Percentiles rank a stretch among this genome's conserved stretches.
Conservation (phyloP, 352 stramenopile genomes). For the Stramenopiles sp. region DNA sequence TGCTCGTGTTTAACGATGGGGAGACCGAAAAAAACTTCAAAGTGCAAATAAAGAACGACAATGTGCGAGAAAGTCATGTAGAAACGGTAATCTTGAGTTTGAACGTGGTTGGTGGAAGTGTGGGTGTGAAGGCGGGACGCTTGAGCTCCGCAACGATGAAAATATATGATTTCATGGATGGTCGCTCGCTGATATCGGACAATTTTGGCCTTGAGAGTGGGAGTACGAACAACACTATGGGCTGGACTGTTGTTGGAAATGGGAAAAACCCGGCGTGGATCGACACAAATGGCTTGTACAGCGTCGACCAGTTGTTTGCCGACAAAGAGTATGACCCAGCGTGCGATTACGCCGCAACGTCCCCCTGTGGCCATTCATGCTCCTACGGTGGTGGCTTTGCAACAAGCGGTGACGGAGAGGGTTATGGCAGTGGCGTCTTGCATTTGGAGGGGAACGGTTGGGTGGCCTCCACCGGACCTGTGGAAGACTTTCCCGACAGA, state of each 20-base stretch:
- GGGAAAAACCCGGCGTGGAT: slow-evolving; percentile 25
- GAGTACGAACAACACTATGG: slow-evolving; percentile 21
- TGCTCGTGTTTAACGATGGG: slow-evolving; percentile 37
- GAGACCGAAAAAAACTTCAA: slow-evolving; percentile 30
- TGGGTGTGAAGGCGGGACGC: slow-evolving; percentile 26
- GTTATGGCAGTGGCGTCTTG: slow-evolving; percentile 26
- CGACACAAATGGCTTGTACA: slow-evolving; percentile 36
- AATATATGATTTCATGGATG: slow-evolving; percentile 42
- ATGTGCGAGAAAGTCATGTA: slow-evolving; percentile 31
- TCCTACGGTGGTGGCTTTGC: slow-evolving; percentile 29
- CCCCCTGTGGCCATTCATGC: slow-evolving; percentile 34
- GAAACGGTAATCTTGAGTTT: slow-evolving; percentile 33
- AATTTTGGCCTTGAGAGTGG: slow-evolving; percentile 23
- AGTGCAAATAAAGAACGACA: slow-evolving; percentile 33
- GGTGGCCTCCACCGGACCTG: slow-evolving; percentile 24
- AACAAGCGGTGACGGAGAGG: slow-evolving; percentile 15
- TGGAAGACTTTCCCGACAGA: slow-evolving; percentile 30
- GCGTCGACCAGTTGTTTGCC: slow-evolving; percentile 36
- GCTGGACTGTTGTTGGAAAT: slow-evolving; percentile 38
- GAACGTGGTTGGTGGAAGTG: slow-evolving; percentile 20
- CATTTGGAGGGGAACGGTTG: slow-evolving; percentile 29
- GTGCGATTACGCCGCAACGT: slow-evolving; percentile 37
- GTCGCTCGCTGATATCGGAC: slow-evolving; percentile 19
- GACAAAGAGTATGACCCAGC: slow-evolving; percentile 40
- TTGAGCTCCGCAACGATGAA: slow-evolving; percentile 26